Percentiles rank a stretch among this genome's conserved stretches.
Conservation (phyloP, 306 rosid genomes). For the Cicer chorassanicum region DNA sequence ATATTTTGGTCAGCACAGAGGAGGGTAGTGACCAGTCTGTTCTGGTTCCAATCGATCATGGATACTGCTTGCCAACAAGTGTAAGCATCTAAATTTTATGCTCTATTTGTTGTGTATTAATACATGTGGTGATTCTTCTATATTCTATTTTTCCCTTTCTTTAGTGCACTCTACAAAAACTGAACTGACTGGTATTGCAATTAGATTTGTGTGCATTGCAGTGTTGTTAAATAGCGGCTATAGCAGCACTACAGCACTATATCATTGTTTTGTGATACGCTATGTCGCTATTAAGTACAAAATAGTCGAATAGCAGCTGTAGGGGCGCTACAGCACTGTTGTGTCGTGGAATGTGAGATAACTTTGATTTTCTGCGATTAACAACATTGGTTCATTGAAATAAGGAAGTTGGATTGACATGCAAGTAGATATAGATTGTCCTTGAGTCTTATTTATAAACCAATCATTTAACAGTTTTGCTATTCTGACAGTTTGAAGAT, state of each 20-base stretch:
- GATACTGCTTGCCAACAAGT: constrained; percentile 89
- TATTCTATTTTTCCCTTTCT: neutral
- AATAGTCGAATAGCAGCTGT: too few relatives aligned
- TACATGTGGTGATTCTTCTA: constrained; percentile 20
- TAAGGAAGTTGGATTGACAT: constrained; percentile 11
- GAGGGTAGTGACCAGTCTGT: constrained; percentile 53
- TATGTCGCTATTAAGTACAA: too few relatives aligned
- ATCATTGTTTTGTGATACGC: too few relatives aligned
- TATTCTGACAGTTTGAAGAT: constrained; percentile 78
- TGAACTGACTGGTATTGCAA: constrained; percentile 18
- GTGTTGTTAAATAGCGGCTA: too few relatives aligned
- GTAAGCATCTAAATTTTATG: constrained; percentile 56
- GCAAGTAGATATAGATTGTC: constrained; percentile 1
- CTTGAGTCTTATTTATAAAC: constrained; percentile 25
- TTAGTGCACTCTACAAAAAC: neutral
- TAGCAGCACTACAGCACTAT: too few relatives aligned
- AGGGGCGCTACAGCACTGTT: too few relatives aligned
- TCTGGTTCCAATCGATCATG: constrained; percentile 91
- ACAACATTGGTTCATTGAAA: too few relatives aligned
- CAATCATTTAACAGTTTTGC: constrained; percentile 43
- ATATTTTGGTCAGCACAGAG: constrained; percentile 66
- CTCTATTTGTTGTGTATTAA: constrained; percentile 30
- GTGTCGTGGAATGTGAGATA: too few relatives aligned
- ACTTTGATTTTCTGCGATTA: too few relatives aligned
- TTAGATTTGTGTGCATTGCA: neutral